Base-by-base conservation (phyloP, 2,329 filamentous ascomycete genomes). In the Thermomyces lanuginosus region DNA sequence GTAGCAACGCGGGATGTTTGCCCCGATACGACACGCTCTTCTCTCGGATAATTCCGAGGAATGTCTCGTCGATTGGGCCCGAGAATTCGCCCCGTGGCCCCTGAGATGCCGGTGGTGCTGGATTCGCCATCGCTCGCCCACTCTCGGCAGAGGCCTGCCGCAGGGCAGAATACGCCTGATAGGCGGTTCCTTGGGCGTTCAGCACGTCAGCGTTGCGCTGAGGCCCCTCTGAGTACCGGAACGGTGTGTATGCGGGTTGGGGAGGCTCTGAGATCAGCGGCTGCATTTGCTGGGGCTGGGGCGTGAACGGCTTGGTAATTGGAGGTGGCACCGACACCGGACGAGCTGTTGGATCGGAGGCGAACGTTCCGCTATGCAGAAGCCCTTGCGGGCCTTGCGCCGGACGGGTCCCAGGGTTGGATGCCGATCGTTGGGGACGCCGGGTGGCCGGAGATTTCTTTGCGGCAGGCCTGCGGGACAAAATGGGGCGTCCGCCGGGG, bases 401-500 rank as follows among this genome's bases (percentile, higher is more conserved):
- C 14, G 15, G 6, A 17, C 17, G 16, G 21, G 11, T 22, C 18
- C 11, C 16, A 18, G 45, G 39, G 20, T 45, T 43, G 3, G 48
- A 43, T 16, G 38, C 36, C 13, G 47, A 44, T 21, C 47, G 36
- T 15, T 44, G 38, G 16, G 45, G 28, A 9, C 7, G 9, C n/a
- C n/a, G n/a, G n/a, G n/a, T n/a, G n/a, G n/a, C n/a, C n/a, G n/a
- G n/a, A n/a, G n/a, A n/a, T n/a, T n/a, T n/a, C n/a, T n/a, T n/a
- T n/a, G n/a, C n/a, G n/a, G n/a, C n/a, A n/a, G 15, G 8, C 16
- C 42, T 36, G 16, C 41, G 42, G 33, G 41, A 36, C 10, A 62
- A 33, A 7, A 62, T 53, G 6, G 65, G 64, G 16, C 65, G 50
- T 5, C 65, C 65, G 12, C 64, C 65, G 11, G 64, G 61, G 33